Evolutionary conservation across 306 rosid species (phyloP).

Genomic region (Carpinus fangiana): DNA sequence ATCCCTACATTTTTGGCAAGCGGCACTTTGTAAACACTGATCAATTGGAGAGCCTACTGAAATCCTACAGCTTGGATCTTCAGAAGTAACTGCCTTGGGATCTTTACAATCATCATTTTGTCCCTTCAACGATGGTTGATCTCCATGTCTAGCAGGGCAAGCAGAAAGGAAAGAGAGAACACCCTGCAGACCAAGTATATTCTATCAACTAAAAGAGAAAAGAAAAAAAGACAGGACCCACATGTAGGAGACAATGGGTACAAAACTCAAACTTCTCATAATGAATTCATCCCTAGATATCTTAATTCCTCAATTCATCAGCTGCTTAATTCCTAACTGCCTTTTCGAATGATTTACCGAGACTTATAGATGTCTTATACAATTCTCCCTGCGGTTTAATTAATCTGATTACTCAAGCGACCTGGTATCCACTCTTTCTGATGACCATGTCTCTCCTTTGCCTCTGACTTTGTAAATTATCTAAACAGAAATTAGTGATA

Average conservation of each 20-base stretch:
- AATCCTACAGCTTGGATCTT: neutral
- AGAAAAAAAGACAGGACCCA: neutral
- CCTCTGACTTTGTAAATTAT: neutral
- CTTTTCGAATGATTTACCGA: too few species aligned
- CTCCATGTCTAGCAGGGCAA: slow-evolving; percentile 22
- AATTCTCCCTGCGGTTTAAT: too few species aligned
- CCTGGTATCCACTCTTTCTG: too few species aligned
- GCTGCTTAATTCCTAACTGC: neutral
- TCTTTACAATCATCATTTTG: neutral
- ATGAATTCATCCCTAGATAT: neutral
- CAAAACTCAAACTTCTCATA: slow-evolving; percentile 7
- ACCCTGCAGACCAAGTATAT: slow-evolving; percentile 27
- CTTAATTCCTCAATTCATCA: neutral
- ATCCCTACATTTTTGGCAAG: slow-evolving; percentile 19
- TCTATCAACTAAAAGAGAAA: neutral
- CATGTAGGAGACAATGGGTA: neutral
- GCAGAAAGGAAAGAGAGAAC: slow-evolving; percentile 16
- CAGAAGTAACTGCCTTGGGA: slow-evolving; percentile 1
- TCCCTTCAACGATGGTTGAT: slow-evolving; percentile 9
- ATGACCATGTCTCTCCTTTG: neutral
- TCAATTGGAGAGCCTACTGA: slow-evolving; percentile 17
- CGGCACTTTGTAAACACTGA: slow-evolving; percentile 26
- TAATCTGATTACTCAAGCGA: too few species aligned
- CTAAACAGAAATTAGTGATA: neutral
- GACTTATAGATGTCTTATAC: too few species aligned